Base-by-base conservation (phyloP, 345 rosid species). In the Barbarea vulgaris region DNA sequence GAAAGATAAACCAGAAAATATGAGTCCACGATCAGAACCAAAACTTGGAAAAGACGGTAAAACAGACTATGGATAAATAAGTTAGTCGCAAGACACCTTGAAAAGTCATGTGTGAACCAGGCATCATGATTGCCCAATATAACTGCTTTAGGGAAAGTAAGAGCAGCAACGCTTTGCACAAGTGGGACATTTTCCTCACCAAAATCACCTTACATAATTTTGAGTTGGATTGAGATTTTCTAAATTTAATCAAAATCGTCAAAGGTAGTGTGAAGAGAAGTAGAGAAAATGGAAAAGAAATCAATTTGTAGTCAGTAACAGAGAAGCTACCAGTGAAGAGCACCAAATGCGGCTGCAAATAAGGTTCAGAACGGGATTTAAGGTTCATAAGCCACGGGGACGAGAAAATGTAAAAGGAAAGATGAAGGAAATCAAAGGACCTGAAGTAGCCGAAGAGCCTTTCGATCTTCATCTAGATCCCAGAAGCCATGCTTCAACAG, bases 91-190 rank as follows among this genome's bases (percentile, higher is more conserved):
- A 58, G 67, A 36, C 9, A 76, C 75, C 19, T 77, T 33, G 71
- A 80, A n/a, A 89, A 88, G 52, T 85, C 51, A 14, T 77, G 85
- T 13, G 97, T 89, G 74, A 31, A 54, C 98, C 97, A 89, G 58
- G 93, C 80, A 81, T 93, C 98, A 78, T 91, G 98, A 80, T 93
- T 93, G 31, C 97, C 96, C 82, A 89, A 79, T 60, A 89, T 86
- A 60, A 84, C 89, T 69, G 91, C 94, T 84, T 91, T 91, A 25
- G 90, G 83, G 79, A 89, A 84, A 48, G 84, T 44, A 57, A 91
- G 87, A 57, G 75, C 81, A 0, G 93, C 88, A 59, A 91, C 82
- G 50, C 84, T 86, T 63, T 81, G 87, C 42, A 91, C 97, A 9
- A 91, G 82, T 63, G 88, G 80, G 7, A 85, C 90, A 69, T 91